Evolutionary conservation across 2,329 filamentous ascomycete species (phyloP).

Genomic region (Colletotrichum navitas): DNA sequence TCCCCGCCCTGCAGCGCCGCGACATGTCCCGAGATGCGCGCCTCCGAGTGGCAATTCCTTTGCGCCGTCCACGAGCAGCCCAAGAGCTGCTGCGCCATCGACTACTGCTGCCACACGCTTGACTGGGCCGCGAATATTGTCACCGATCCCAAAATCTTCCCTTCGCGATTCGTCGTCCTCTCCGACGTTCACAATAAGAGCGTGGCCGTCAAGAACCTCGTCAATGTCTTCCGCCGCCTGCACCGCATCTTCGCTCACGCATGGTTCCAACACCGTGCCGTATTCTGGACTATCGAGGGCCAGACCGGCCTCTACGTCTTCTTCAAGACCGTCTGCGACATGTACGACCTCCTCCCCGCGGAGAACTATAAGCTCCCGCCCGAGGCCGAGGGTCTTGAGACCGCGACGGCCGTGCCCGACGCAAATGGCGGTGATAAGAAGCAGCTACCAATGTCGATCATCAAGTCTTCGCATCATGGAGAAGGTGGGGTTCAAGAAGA

Average conservation of each 20-base stretch:
- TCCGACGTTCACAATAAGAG: conserved; percentile 70
- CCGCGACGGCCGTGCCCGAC: conserved; percentile 57
- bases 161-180: conserved; percentile 78
- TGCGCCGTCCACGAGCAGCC: conserved; percentile 97
- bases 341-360: conserved; percentile 87
- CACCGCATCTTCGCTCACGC: conserved; percentile 98
- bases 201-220: conserved; percentile 82
- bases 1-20: conserved; percentile 86
- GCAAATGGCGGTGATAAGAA: conserved; percentile 47
- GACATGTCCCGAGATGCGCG: conserved; percentile 98
- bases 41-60: conserved; percentile 98
- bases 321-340: conserved; percentile 97
- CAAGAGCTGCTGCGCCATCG: conserved; percentile 97
- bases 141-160: conserved; percentile 95
- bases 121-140: conserved; percentile 98
- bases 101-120: conserved; percentile 98
- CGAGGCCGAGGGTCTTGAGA: conserved; percentile 88
- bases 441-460: conserved; percentile 50
- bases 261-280: conserved; percentile 96
- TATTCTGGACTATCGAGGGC: conserved; percentile 94
- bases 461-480: conserved; percentile 51
- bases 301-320: conserved; percentile 94
- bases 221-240: conserved; percentile 93
- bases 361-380: conserved; percentile 97
- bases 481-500: conserved; percentile 51